Evolutionary conservation across 768 basidiomycete genomes (phyloP).

Genomic region (Phlebiopsis gigantea): DNA sequence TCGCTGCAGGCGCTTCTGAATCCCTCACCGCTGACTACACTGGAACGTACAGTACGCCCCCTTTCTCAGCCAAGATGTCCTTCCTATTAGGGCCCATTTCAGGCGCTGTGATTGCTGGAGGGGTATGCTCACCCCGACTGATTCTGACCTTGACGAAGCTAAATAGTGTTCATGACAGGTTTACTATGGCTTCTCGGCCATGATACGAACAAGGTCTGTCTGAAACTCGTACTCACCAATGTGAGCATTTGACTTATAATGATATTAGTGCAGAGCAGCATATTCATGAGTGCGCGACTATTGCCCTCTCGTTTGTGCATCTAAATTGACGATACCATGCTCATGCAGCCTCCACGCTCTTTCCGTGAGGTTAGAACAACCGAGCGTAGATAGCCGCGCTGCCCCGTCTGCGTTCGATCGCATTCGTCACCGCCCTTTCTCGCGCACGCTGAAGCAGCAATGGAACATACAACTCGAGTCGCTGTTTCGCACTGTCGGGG

Average conservation of each 20-base stretch:
- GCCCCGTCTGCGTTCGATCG: slow-evolving; percentile 20
- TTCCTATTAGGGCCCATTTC: slow-evolving; percentile 20
- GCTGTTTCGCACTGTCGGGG: slow-evolving; percentile 17
- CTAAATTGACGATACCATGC: too few relatives aligned
- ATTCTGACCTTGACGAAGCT: too few relatives aligned
- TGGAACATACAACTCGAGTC: slow-evolving; percentile 27
- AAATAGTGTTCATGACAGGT: slow-evolving; percentile 12
- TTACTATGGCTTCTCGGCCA: slow-evolving; percentile 25
- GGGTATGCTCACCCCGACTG: slow-evolving; percentile 14
- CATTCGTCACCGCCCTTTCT: slow-evolving; percentile 22
- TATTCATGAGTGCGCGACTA: slow-evolving; percentile 18
- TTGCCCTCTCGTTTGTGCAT: neutral
- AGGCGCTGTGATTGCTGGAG: slow-evolving; percentile 22
- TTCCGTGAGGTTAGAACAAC: slow-evolving; percentile 20
- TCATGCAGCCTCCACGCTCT: slow-evolving; percentile 17
- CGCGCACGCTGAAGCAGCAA: slow-evolving; percentile 18
- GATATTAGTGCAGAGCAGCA: slow-evolving; percentile 19
- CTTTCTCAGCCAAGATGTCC: slow-evolving; percentile 18
- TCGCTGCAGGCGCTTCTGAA: too few relatives aligned
- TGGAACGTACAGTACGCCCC: too few relatives aligned
- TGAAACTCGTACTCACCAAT: neutral
- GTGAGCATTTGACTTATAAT: neutral
- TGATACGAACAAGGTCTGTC: slow-evolving; percentile 21
- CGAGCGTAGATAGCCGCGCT: slow-evolving; percentile 15
- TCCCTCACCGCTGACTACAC: too few relatives aligned